Conservation (phyloP, 176 grass and related monocot genomes). For the Raddia guianensis region DNA sequence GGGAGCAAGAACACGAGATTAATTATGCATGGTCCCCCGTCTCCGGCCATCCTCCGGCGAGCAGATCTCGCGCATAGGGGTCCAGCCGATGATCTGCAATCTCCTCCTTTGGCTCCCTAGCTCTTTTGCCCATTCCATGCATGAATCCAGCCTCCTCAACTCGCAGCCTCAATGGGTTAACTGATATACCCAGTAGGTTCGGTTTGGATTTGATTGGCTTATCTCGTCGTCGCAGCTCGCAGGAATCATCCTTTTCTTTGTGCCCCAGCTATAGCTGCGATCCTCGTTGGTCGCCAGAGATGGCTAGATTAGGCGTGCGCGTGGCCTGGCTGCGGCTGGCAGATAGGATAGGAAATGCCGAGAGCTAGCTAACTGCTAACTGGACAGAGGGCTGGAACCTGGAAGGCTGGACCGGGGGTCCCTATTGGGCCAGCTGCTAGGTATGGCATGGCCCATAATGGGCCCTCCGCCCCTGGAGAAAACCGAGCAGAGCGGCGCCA, state of each 20-base stretch:
- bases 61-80: slow-evolving; percentile 16
- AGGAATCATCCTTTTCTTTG: neutral
- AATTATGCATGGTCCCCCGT: neutral
- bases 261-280: neutral
- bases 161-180: neutral
- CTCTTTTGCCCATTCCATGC: neutral
- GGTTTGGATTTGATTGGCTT: slow-evolving; percentile 18
- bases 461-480: too few species aligned
- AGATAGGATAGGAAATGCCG: too few species aligned
- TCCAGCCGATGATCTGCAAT: neutral
- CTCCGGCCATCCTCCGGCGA: slow-evolving; percentile 1
- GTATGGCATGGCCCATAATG: too few species aligned
- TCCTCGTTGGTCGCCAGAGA: neutral
- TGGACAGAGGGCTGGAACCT: too few species aligned
- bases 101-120: neutral
- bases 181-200: neutral
- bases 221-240: neutral
- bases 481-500: too few species aligned
- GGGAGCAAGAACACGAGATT: neutral
- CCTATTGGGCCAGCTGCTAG: too few species aligned
- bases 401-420: too few species aligned
- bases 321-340: too few species aligned
- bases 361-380: too few species aligned
- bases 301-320: neutral
- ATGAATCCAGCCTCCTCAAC: neutral